phyloP scores from a whole-genome alignment of 371 early-diverging fungal genomes.

The Thermomucor indicae-seudaticae region DNA sequence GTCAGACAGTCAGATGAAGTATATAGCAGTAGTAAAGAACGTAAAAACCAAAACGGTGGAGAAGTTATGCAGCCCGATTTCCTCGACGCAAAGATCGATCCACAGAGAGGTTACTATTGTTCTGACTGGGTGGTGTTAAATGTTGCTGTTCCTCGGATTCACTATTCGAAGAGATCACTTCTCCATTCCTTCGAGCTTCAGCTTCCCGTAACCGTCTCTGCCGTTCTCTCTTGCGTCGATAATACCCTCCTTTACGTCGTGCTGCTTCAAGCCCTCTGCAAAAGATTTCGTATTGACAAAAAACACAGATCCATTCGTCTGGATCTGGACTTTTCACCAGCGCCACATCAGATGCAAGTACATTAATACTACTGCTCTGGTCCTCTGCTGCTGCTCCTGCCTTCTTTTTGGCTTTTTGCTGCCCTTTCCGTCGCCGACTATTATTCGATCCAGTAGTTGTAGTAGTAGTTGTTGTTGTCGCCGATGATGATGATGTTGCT shows the following conservation, averaged over 20 bases:
- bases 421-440: neutral
- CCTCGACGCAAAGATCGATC: too few relatives aligned
- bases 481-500: neutral
- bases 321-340: slow-evolving; percentile 23
- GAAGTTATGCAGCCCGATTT: too few relatives aligned
- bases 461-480: neutral
- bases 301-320: slow-evolving; percentile 44
- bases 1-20: too few relatives aligned
- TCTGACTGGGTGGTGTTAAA: too few relatives aligned
- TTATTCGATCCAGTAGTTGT: neutral
- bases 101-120: too few relatives aligned
- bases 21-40: too few relatives aligned
- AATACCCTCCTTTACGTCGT: slow-evolving; percentile 31
- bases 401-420: slow-evolving; percentile 1
- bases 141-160: slow-evolving; percentile 1
- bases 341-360: slow-evolving; percentile 4
- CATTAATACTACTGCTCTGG: neutral
- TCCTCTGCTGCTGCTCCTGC: neutral
- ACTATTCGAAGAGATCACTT: neutral
- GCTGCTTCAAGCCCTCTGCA: slow-evolving; percentile 23
- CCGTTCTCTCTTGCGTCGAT: slow-evolving; percentile 22
- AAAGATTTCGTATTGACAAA: slow-evolving; percentile 41
- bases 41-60: too few relatives aligned
- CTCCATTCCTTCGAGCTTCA: slow-evolving; percentile 15
- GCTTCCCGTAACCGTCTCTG: slow-evolving; percentile 21